Evolutionary conservation across 2,329 filamentous ascomycete species (phyloP).

Genomic region (Dactylella cylindrospora): DNA sequence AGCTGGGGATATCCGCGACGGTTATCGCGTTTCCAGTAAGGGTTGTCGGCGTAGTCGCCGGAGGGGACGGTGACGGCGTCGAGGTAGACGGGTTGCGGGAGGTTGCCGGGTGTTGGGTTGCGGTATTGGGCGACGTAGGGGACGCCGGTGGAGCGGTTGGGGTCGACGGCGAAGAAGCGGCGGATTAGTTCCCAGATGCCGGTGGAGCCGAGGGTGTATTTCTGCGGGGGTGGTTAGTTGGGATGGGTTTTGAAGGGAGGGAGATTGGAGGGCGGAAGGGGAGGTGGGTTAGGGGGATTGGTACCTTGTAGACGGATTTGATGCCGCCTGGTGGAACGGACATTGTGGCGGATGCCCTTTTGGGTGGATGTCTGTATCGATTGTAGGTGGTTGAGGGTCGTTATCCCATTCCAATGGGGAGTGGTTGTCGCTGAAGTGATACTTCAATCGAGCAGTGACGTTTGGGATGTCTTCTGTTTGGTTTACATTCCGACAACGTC

Average conservation of each 20-base stretch:
- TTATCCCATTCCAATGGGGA: background rate
- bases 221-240: constrained; percentile 60
- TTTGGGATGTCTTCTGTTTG: background rate
- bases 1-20: constrained; percentile 79
- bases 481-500: constrained; percentile 21
- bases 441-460: background rate
- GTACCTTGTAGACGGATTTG: constrained; percentile 63
- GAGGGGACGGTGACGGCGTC: constrained; percentile 83
- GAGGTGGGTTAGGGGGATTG: constrained; percentile 11
- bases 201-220: constrained; percentile 89
- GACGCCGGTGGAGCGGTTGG: constrained; percentile 84
- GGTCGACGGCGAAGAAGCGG: constrained; percentile 74
- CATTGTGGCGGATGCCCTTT: constrained; percentile 39
- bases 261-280: constrained; percentile 35
- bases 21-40: constrained; percentile 92
- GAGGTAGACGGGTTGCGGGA: constrained; percentile 71
- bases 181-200: constrained; percentile 87
- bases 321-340: constrained; percentile 54
- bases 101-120: constrained; percentile 74
- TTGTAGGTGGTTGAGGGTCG: background rate
- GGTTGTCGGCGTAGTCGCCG: constrained; percentile 83
- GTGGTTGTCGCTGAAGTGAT: constrained; percentile 2
- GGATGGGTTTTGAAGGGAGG: constrained; percentile 51
- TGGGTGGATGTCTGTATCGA: constrained; percentile 24
- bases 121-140: constrained; percentile 92